These are phyloP conservation scores for Rhynchospora pubera DNA, from an alignment of 176 grass and related monocot genomes.

Conservation along the genomic window DNA sequence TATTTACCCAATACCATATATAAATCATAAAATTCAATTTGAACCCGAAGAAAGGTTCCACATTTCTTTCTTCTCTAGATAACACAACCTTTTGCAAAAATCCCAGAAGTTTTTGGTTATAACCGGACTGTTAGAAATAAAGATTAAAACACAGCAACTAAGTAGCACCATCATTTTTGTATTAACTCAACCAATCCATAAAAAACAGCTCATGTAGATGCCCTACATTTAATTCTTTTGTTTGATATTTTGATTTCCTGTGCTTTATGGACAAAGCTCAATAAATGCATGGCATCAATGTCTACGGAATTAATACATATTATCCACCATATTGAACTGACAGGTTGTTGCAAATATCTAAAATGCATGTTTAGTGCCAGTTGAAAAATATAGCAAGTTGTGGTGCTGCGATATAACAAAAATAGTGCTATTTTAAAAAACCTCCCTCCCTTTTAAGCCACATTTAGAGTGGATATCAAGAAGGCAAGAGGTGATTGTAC, in stretches of 20 bases:
- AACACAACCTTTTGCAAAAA: neutral
- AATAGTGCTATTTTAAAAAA: neutral
- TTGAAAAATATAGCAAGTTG: neutral
- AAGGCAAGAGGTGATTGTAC: neutral
- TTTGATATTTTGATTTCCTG: neutral
- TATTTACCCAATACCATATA: neutral
- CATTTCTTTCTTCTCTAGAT: neutral
- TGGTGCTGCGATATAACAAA: neutral
- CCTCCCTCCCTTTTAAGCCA: neutral
- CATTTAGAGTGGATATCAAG: neutral
- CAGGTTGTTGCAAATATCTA: neutral
- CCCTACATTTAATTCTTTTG: neutral
- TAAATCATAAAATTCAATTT: neutral
- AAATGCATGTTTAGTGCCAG: neutral
- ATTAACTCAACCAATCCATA: neutral
- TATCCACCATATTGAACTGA: neutral
- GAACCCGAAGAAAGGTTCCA: neutral
- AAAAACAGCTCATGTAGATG: neutral
- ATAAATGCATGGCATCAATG: neutral
- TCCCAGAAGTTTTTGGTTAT: neutral
- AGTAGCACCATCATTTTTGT: neutral
- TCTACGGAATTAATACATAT: neutral
- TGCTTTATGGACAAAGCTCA: neutral
- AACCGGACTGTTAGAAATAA: neutral
- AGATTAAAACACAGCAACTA: neutral